These are phyloP conservation scores for Colletotrichum lindemuthianum DNA, from an alignment of 2,329 filamentous ascomycete genomes.

Conservation along the genomic window DNA sequence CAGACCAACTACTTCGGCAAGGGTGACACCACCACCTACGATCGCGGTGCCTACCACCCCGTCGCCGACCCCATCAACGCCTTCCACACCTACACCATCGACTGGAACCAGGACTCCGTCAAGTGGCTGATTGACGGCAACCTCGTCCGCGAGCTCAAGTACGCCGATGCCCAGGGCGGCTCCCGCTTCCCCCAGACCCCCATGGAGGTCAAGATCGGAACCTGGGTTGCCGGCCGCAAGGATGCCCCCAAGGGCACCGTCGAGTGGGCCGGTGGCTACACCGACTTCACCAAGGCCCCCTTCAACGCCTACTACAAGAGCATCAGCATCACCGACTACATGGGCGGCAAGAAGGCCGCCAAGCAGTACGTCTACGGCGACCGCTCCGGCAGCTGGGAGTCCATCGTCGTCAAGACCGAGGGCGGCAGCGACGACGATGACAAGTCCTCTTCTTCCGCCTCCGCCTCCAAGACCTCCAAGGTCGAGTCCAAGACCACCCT, in stretches of 20 bases:
- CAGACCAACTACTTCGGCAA: slow-evolving; percentile 90
- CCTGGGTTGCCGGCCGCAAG: slow-evolving; percentile 70
- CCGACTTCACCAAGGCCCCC: slow-evolving; percentile 62
- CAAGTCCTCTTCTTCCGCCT: slow-evolving; percentile 29
- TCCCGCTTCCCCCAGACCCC: slow-evolving; percentile 77
- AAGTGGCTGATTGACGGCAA: slow-evolving; percentile 73
- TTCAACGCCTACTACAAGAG: slow-evolving; percentile 68
- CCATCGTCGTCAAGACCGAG: slow-evolving; percentile 58
- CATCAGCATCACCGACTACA: slow-evolving; percentile 64
- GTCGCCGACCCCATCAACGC: slow-evolving; percentile 64
- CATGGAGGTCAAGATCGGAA: slow-evolving; percentile 75
- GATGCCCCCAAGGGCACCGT: slow-evolving; percentile 76
- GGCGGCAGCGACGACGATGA: slow-evolving; percentile 32
- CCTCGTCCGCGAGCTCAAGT: slow-evolving; percentile 71
- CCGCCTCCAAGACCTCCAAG: slow-evolving; percentile 35
- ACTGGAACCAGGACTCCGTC: slow-evolving; percentile 73
- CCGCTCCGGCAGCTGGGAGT: slow-evolving; percentile 58
- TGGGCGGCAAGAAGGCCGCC: slow-evolving; percentile 57
- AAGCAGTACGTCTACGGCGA: slow-evolving; percentile 64
- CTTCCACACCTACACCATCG: slow-evolving; percentile 73
- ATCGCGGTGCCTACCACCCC: slow-evolving; percentile 73
- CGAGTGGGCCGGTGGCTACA: slow-evolving; percentile 71
- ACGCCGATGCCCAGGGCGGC: slow-evolving; percentile 68
- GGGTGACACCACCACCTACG: slow-evolving; percentile 75
- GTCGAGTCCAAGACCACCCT: slow-evolving; percentile 34